Evolutionary conservation across 352 stramenopile genomes (phyloP).

Genomic region (Pythium coloratum): DNA sequence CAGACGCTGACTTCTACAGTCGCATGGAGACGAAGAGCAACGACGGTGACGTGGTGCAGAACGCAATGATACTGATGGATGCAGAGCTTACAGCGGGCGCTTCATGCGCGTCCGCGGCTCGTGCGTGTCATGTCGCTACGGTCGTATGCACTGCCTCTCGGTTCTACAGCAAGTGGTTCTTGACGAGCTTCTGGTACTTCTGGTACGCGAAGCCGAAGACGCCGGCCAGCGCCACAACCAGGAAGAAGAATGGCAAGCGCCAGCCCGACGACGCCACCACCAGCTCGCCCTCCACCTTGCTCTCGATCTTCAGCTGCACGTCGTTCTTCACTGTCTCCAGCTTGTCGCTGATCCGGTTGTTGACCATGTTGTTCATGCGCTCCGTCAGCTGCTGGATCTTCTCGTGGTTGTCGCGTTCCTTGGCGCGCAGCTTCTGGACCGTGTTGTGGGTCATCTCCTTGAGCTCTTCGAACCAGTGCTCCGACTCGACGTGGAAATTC

Average conservation of each 20-base stretch:
- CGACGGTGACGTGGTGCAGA: background rate
- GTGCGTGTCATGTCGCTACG: background rate
- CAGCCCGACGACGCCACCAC: constrained; percentile 63
- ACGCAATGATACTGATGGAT: background rate
- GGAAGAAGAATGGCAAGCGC: constrained; percentile 79
- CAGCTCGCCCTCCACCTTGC: constrained; percentile 67
- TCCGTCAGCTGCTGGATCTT: constrained; percentile 74
- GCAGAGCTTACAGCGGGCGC: background rate
- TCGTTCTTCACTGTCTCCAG: constrained; percentile 53
- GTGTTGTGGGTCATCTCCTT: constrained; percentile 78
- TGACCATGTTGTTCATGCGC: constrained; percentile 70
- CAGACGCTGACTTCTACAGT: background rate
- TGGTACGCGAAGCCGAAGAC: constrained; percentile 70
- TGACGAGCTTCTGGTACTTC: constrained; percentile 87
- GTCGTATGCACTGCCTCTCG: background rate
- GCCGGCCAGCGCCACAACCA: constrained; percentile 61
- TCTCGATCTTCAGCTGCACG: constrained; percentile 70
- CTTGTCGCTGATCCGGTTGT: constrained; percentile 73
- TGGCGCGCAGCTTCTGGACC: constrained; percentile 68
- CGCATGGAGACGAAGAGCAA: background rate
- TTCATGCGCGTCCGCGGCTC: background rate
- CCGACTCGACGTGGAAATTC: constrained; percentile 82
- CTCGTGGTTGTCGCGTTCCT: constrained; percentile 67
- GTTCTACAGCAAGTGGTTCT: constrained; percentile 79
- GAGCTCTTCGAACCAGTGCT: constrained; percentile 85